These are phyloP conservation scores for Cladophialophora bantiana DNA, from an alignment of 2,329 filamentous ascomycete species.

Conservation along the genomic window DNA sequence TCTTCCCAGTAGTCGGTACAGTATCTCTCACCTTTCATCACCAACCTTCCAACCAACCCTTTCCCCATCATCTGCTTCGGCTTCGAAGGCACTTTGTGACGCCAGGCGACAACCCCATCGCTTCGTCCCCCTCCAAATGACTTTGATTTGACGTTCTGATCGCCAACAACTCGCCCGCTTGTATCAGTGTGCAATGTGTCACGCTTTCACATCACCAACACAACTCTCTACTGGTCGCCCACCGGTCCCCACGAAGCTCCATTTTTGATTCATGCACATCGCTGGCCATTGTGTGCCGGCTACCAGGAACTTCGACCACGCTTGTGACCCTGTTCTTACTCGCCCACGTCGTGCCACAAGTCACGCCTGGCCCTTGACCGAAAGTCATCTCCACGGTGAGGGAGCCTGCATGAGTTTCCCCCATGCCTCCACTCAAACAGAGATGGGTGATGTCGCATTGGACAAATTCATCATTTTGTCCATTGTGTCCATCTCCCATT, in stretches of 20 bases:
- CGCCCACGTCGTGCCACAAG: conserved; percentile 31
- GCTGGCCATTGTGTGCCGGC: conserved; percentile 18
- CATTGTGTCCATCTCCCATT: conserved; percentile 7
- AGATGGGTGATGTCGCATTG: conserved; percentile 11
- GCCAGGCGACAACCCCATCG: conserved; percentile 14
- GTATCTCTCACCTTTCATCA: not conserved
- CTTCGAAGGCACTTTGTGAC: conserved; percentile 1
- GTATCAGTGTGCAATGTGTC: conserved; percentile 33
- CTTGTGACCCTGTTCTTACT: conserved; percentile 25
- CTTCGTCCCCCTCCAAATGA: not conserved
- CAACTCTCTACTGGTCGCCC: conserved; percentile 1
- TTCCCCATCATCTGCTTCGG: not conserved
- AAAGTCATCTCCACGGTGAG: conserved; percentile 24
- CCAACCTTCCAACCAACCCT: conserved; percentile 5
- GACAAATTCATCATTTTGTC: conserved; percentile 8
- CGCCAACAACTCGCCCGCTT: conserved; percentile 18
- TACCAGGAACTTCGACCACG: conserved; percentile 13
- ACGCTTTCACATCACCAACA: conserved; percentile 24
- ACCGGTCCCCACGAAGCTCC: conserved; percentile 20
- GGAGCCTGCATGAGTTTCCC: conserved; percentile 21
- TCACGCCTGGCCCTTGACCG: conserved; percentile 15
- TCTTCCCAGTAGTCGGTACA: too few species aligned
- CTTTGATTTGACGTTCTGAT: not conserved
- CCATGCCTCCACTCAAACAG: conserved; percentile 10
- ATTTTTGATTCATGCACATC: conserved; percentile 18